phyloP scores from a whole-genome alignment of 495 filamentous ascomycete genomes.

The Chaetomium cochliodes region DNA sequence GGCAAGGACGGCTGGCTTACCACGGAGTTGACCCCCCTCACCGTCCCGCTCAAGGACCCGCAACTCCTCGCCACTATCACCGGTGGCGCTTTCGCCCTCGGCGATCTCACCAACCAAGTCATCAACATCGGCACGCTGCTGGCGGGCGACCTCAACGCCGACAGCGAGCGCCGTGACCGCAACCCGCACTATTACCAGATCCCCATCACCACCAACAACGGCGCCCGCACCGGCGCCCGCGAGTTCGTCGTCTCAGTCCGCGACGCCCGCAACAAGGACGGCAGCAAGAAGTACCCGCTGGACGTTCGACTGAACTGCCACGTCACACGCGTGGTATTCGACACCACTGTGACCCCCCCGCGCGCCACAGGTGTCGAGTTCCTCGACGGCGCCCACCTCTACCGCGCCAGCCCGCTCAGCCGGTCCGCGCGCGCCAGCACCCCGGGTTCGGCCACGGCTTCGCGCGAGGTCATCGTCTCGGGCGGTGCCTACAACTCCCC shows the following conservation, averaged over 20 bases:
- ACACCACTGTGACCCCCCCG: constrained; percentile 42
- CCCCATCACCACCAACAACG: constrained; percentile 49
- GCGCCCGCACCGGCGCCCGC: constrained; percentile 50
- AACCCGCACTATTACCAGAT: constrained; percentile 49
- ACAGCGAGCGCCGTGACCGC: constrained; percentile 32
- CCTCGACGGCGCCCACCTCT: constrained; percentile 58
- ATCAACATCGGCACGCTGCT: constrained; percentile 48
- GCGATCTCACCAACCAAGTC: constrained; percentile 39
- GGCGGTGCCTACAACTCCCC: constrained; percentile 62
- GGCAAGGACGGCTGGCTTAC: constrained; percentile 60
- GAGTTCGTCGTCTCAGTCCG: constrained; percentile 55
- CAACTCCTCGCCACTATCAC: constrained; percentile 52
- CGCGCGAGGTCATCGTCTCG: constrained; percentile 62
- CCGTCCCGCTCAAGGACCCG: constrained; percentile 49
- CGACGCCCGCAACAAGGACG: constrained; percentile 51
- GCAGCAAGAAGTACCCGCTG: constrained; percentile 56
- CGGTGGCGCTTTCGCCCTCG: constrained; percentile 53
- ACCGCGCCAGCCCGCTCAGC: constrained; percentile 55
- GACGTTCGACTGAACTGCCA: constrained; percentile 60
- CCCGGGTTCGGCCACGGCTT: constrained; percentile 48
- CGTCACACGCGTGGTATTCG: constrained; percentile 60
- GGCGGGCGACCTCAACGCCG: constrained; percentile 53
- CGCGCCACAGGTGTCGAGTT: constrained; percentile 63
- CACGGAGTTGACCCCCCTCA: constrained; percentile 49
- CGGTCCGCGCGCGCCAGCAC: constrained; percentile 35